Base-by-base conservation (phyloP, 306 rosid species). In the Gleditsia sinensis region DNA sequence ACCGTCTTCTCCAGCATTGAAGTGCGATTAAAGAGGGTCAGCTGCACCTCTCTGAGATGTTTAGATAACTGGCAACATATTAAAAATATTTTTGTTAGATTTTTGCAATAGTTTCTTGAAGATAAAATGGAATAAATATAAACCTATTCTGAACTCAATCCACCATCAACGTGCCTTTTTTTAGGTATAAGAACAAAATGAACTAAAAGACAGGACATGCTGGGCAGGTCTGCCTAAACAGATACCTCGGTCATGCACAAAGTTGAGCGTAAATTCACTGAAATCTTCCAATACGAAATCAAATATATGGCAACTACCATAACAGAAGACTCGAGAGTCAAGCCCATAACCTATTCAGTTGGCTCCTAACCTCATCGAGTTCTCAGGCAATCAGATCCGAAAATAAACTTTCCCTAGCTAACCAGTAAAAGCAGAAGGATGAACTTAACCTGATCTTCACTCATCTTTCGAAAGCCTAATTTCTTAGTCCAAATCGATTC, bases 401-500 rank as follows among this genome's bases (percentile, higher is more conserved):
- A 24, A 28, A 45, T 58, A 74, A 21, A 65, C 17, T n/a, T 70
- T 7, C 24, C 39, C 54, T 57, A 20, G 43, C 30, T 25, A 67
- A 75, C 28, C 67, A 11, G 39, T 37, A 66, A 54, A 46, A 34
- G 59, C 45, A 67, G 17, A 28, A 60, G 21, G n/a, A 43, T 14
- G 61, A 43, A 78, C 86, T 77, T 85, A n/a, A 88, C 99, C 82
- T 91, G 90, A 72, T 95, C 99, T 54, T 95, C 98, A 39, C 84
- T 87, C 96, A 92, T 92, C 87, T 89, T 92, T 59, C 50, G 81
- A 77, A 95, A 95, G 67, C 99, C 99, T 69, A 95, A 79, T 74
- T 95, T 95, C 68, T 85, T 92, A 1, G 97, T 95, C 99, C 99
- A 95, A 67, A 95, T 90, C 61, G 99, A 95, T 83, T 95, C 98